Conservation (phyloP, 306 rosid species). For the Vigna radiata region DNA sequence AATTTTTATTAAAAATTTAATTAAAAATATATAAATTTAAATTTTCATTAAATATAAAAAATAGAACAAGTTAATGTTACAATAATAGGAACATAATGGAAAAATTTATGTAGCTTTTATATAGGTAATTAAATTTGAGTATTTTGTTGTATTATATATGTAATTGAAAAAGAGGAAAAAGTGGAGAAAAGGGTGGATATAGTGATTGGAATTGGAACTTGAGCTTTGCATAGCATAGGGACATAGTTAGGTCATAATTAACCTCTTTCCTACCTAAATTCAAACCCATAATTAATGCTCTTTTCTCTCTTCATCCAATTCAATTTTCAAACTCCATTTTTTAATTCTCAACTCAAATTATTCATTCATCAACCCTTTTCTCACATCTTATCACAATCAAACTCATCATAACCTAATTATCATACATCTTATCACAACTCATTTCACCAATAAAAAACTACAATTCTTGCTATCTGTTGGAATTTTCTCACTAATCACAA, state of each 20-base stretch:
- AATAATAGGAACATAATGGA: no score
- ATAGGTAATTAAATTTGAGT: no score
- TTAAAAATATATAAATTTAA: no score
- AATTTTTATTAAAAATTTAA: no score
- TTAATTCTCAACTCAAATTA: not conserved
- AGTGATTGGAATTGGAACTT: not conserved
- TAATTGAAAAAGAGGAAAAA: no score
- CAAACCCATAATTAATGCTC: constrained; percentile 29
- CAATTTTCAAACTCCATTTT: not conserved
- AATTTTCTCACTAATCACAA: not conserved
- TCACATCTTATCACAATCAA: not conserved
- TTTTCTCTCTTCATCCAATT: constrained; percentile 14
- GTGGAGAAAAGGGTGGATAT: not conserved
- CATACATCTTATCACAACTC: not conserved
- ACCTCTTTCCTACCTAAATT: not conserved
- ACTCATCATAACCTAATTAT: not conserved
- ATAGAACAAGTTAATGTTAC: no score
- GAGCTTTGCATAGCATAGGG: not conserved
- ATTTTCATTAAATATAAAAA: no score
- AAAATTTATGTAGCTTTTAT: no score
- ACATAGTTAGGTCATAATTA: constrained; percentile 30
- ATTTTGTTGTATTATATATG: no score
- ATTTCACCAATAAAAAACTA: not conserved
- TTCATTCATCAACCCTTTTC: not conserved
- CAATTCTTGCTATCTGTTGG: not conserved